A percentile compares a stretch with the other conserved stretches of the same genome.
These are phyloP conservation scores for Avena sativa DNA, from an alignment of 176 grass and related monocot species.

Conservation along the genomic window DNA sequence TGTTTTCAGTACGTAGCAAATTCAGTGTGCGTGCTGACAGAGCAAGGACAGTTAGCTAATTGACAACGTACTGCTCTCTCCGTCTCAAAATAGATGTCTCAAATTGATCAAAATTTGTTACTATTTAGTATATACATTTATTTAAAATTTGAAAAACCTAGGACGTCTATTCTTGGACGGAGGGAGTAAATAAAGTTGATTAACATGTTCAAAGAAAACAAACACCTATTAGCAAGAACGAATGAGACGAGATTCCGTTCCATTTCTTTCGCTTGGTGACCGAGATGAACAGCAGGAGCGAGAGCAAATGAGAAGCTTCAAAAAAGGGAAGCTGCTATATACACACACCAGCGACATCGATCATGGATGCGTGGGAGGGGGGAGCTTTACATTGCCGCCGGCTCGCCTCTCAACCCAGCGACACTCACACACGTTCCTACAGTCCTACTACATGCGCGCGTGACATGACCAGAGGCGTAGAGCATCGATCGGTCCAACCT, in stretches of 20 bases:
- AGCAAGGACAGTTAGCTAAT: not conserved
- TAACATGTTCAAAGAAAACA: too few species aligned
- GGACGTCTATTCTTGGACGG: too few species aligned
- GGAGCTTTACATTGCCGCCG: constrained; percentile 1
- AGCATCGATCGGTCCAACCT: not conserved
- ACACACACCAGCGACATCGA: not conserved
- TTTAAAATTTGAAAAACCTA: too few species aligned
- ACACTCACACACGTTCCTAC: not conserved
- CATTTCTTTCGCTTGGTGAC: constrained; percentile 18
- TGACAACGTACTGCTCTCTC: too few species aligned
- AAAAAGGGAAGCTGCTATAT: constrained; percentile 42
- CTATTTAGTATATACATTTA: too few species aligned
- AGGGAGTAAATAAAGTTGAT: too few species aligned
- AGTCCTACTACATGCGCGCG: not conserved
- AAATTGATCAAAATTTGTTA: too few species aligned
- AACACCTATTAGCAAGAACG: too few species aligned
- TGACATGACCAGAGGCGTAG: not conserved
- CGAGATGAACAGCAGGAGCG: not conserved
- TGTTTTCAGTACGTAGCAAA: not conserved
- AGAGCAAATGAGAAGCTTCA: constrained; percentile 26
- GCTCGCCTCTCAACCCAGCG: constrained; percentile 59
- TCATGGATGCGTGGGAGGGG: constrained; percentile 46
- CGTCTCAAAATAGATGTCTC: too few species aligned
- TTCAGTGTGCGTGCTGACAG: constrained; percentile 17
- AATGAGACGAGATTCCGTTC: not conserved